phyloP scores from a whole-genome alignment of 768 basidiomycete species.

The Calocera viscosa region DNA sequence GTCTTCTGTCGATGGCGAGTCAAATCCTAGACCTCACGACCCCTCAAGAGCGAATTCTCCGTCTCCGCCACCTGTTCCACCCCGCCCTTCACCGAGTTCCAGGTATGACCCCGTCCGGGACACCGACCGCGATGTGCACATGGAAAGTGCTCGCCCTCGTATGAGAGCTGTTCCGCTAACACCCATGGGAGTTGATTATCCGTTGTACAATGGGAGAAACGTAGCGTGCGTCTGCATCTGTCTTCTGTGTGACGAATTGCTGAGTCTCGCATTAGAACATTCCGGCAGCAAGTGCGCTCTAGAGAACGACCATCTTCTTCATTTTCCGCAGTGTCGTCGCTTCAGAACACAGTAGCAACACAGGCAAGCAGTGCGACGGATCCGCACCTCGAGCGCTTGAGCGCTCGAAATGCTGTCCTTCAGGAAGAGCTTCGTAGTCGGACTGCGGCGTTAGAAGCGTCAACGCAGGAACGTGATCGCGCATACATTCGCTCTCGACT shows the following conservation, averaged over 20 bases:
- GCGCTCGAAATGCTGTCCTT: not conserved
- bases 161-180: not conserved
- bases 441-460: not conserved
- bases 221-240: not conserved
- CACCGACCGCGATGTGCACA: not conserved
- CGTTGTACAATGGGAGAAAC: not conserved
- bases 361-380: not conserved
- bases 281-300: not conserved
- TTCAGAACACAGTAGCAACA: not conserved
- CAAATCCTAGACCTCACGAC: not conserved
- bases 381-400: not conserved
- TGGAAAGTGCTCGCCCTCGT: not conserved
- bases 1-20: not conserved
- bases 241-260: too few relatives aligned
- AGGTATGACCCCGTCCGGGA: not conserved
- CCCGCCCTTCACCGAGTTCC: not conserved
- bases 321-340: not conserved
- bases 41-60: not conserved
- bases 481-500: not conserved
- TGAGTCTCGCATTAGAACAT: not conserved
- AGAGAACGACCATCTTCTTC: not conserved
- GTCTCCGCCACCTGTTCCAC: slow-evolving; percentile 1
- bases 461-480: not conserved
- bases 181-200: not conserved
- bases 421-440: not conserved